Evolutionary conservation across 495 filamentous ascomycete species (phyloP), one percentile per base, ranked within the genome.

Genomic region (Aspergillus steynii): DNA sequence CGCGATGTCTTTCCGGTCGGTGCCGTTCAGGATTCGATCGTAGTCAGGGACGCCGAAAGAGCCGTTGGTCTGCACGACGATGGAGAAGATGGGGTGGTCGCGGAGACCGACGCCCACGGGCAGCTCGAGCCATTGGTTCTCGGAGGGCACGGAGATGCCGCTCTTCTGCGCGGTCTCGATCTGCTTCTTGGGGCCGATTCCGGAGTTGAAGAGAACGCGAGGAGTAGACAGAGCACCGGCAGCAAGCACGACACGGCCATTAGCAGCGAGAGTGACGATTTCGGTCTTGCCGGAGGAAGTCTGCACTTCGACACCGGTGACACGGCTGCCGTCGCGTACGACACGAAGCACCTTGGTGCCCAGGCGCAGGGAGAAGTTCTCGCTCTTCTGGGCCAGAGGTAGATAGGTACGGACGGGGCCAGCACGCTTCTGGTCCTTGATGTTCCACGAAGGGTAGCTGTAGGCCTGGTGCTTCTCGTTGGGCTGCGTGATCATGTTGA

Each of bases 341-440:
- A 92, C 78, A 20, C 89, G 82, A 63, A 83, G 80, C 51, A 91
- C 89, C 29, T 81, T 79, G 42, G 88, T 87, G 66, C 86, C 83
- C 58, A 85, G 80, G 72, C 83, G 83, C 58, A 93, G 72, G 29
- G 83, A 77, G 78, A 93, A 92, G 77, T 92, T 90, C 29, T 69
- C 69, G 56, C 84, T 77, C 42, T 70, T 74, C 65, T 80, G 78
- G 29, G 89, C 88, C 32, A 78, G 81, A 34, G 86, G 82, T 8
- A 93, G 83, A 71, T 93, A 93, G 4, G 89, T 92, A 7, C 85
- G 85, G 65, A 91, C 75, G 51, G 89, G 90, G 10, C 90, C 90
- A 42, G 86, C 86, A 58, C 90, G 82, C 74, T 89, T 80, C 49
- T 85, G 88, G 55, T 85, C 73, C 27, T 76, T 73, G 74, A 84